Base-by-base conservation (phyloP, 2,329 filamentous ascomycete genomes). In the Nemania diffusa region DNA sequence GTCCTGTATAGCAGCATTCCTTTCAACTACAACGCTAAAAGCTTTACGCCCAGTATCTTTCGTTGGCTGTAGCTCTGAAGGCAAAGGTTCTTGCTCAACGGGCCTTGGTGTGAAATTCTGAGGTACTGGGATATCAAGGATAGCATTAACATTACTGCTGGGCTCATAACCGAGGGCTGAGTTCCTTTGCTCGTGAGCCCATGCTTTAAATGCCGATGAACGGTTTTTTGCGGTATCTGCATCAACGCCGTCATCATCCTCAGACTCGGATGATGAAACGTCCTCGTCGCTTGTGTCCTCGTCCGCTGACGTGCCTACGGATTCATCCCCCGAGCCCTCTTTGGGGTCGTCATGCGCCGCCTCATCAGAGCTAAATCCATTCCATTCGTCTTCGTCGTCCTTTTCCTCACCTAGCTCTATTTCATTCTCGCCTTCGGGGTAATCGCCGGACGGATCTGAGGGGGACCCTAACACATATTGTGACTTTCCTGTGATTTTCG, bases 131-230 rank as follows among this genome's bases (percentile, higher is more conserved):
- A 88, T 87, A 6, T 84, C 80, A 34, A 85, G 77, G 13, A 80
- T 75, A 7, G 80, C 79, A 29, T 82, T 78, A n/a, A 74, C 79
- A 37, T 79, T 78, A 13, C 83, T 80, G 42, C 80, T 79, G 2
- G 86, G 82, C 64, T 84, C 72, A 72, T 87, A 90, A 0, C 94
- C 94, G 34, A 97, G 83, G 4, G 92, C 91, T 73, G 95, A 88
- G 74, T 97, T 97, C 64, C 94, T 88, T 79, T 96, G 91, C 73
- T 92, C 89, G 32, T 90, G 89, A 22, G 96, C 96, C 96, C 96
- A 99, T 2, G 91, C 87, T 79, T 98, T 98, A 84, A 99, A 99
- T 0, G 93, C 93, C 1, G 87, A 88, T 48, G 81, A 82, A 64
- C 81, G 79, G 69, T 80, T 76, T 74, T 78, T 81, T 71, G 71